Evolutionary conservation across 805 yeast genomes (phyloP), one percentile per base, ranked within the genome.

Genomic region (Zygoascus tannicola): DNA sequence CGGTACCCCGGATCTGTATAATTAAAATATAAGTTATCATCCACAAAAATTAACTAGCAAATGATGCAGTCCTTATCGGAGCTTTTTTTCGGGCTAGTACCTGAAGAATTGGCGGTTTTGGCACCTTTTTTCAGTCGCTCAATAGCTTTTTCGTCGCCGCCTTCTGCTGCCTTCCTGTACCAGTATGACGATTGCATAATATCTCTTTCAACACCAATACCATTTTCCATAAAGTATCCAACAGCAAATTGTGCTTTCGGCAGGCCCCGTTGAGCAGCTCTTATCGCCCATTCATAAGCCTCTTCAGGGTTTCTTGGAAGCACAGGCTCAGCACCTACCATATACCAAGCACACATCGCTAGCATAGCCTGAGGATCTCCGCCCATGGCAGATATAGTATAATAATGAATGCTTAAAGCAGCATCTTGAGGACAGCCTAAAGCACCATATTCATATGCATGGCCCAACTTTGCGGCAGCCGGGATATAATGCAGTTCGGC

Each of bases 341-440:
- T 69, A 60, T 90, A 92, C 97, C 97, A 92, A 1, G 97, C 96
- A 62, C 97, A 88, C 67, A 90, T 70, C 1, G 95, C 88, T 56
- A 90, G 69, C 95, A 90, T 92, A 8, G 95, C 81, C 39, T 75
- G 79, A 1, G 94, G 74, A 60, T 92, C 95, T 4, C 95, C 96
- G 3, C 80, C 80, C 23, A 80, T 61, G 0, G 97, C 96, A 0
- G 95, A 95, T 50, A 83, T 79, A 0, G 95, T 87, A 61, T 85
- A 90, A 60, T 88, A 90, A 60, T 92, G 97, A 36, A 92, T 85
- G 1, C 94, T 82, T 39, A 90, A 68, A 50, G 84, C 81, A 0
- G 87, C 69, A 60, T 92, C 94, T 48, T 78, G 82, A 2, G 85
- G 83, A 10, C 70, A 87, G 72, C 47, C 77, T 60, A 46, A 76